A percentile compares a stretch with the other conserved stretches of the same genome.
phyloP scores from a whole-genome alignment of 2,329 filamentous ascomycete species.

The Neodidymelliopsis sp. region DNA sequence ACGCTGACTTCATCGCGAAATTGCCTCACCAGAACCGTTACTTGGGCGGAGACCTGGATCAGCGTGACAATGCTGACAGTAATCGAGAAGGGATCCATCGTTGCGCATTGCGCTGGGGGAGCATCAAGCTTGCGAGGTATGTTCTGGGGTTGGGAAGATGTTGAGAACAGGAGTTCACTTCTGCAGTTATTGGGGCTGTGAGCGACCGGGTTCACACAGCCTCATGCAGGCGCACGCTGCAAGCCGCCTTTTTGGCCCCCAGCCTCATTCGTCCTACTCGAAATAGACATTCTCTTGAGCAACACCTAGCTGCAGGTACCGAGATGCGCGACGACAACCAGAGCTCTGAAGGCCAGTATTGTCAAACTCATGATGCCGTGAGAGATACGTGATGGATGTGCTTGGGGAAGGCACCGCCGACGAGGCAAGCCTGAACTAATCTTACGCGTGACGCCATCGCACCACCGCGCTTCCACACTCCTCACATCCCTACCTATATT shows the following conservation, averaged over 20 bases:
- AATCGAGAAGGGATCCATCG: conserved; percentile 30
- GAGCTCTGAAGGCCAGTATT: too few relatives aligned
- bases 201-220: conserved; percentile 14
- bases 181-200: conserved; percentile 13
- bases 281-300: not conserved
- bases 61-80: conserved; percentile 26
- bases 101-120: conserved; percentile 9
- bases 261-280: not conserved
- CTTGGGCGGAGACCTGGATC: conserved; percentile 26
- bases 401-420: too few relatives aligned
- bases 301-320: not conserved
- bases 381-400: too few relatives aligned
- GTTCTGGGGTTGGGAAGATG: not conserved
- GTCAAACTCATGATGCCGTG: too few relatives aligned
- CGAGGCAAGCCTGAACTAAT: too few relatives aligned
- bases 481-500: too few relatives aligned
- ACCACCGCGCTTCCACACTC: too few relatives aligned
- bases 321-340: too few relatives aligned
- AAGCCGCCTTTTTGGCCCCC: conserved; percentile 9
- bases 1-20: conserved; percentile 30
- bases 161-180: conserved; percentile 14
- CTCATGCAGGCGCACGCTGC: conserved; percentile 11
- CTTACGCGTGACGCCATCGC: too few relatives aligned
- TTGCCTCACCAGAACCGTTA: conserved; percentile 25
- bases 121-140: not conserved